Percentiles rank a stretch among this genome's conserved stretches.
These are phyloP conservation scores for Rhodofomes roseus DNA, from an alignment of 1,284 basidiomycete species.

Conservation along the genomic window DNA sequence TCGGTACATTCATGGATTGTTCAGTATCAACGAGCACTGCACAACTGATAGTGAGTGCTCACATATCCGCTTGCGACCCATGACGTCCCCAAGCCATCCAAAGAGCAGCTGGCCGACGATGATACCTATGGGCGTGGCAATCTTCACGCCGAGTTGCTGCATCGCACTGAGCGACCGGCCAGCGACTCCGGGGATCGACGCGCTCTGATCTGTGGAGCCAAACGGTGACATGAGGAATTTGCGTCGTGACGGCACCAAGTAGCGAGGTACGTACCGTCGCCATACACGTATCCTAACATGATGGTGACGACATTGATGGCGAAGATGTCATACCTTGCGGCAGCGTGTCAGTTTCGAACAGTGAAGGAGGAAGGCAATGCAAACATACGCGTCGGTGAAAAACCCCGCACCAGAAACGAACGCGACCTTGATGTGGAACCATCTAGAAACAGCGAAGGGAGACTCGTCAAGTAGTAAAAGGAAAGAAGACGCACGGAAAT, in stretches of 20 bases:
- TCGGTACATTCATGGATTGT: background rate
- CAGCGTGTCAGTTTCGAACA: background rate
- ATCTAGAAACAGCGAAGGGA: conserved; percentile 14
- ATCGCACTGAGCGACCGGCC: conserved; percentile 37
- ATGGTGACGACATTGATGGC: conserved; percentile 73
- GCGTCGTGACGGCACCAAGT: background rate
- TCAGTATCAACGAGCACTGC: conserved; percentile 23
- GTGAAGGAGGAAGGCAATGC: too few relatives aligned
- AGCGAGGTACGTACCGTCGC: conserved; percentile 20
- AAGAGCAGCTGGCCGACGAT: conserved; percentile 59
- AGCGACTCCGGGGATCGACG: conserved; percentile 11
- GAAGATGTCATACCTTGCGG: conserved; percentile 62
- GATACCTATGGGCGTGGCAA: conserved; percentile 50
- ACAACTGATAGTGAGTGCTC: conserved; percentile 24
- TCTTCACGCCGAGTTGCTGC: conserved; percentile 66
- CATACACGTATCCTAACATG: conserved; percentile 80
- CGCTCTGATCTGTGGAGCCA: background rate
- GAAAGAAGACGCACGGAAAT: background rate
- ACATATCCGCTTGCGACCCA: conserved; percentile 75
- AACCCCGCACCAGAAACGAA: conserved; percentile 77
- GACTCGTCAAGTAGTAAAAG: background rate
- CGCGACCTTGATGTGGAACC: conserved; percentile 66
- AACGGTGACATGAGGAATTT: background rate
- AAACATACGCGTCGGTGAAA: conserved; percentile 70
- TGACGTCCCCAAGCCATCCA: conserved; percentile 66